A percentile compares a stretch with the other conserved stretches of the same genome.
phyloP scores from a whole-genome alignment of 257 asterid species.

The Nemophila menziesii region DNA sequence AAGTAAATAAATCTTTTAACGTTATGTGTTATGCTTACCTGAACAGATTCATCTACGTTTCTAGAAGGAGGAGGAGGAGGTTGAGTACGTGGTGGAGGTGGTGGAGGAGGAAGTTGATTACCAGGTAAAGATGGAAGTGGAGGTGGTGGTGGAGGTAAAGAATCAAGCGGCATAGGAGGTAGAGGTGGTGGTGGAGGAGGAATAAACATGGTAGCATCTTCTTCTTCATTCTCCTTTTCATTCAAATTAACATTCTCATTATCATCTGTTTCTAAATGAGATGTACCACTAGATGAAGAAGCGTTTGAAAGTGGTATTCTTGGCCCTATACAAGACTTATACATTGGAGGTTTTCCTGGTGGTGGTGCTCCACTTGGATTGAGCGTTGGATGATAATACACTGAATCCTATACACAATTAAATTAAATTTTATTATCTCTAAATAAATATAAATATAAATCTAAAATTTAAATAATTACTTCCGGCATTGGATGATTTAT shows the following conservation, averaged over 20 bases:
- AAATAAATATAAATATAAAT: slow-evolving; percentile 15
- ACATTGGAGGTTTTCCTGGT: slow-evolving; percentile 98
- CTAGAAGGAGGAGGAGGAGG: slow-evolving; percentile 59
- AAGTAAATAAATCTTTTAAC: not conserved
- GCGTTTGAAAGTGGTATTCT: slow-evolving; percentile 68
- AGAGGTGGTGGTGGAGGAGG: slow-evolving; percentile 82
- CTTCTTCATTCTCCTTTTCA: too few relatives aligned
- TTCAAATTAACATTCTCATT: too few relatives aligned
- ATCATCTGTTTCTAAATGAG: slow-evolving; percentile 42
- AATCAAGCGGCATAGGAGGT: slow-evolving; percentile 80
- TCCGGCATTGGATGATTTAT: slow-evolving; percentile 74
- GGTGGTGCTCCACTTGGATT: slow-evolving; percentile 99
- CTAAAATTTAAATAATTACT: slow-evolving; percentile 28
- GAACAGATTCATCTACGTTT: slow-evolving; percentile 38
- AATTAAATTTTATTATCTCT: too few relatives aligned
- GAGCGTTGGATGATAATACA: slow-evolving; percentile 88
- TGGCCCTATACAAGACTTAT: slow-evolving; percentile 65
- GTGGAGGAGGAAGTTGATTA: slow-evolving; percentile 40
- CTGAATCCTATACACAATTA: slow-evolving; percentile 78
- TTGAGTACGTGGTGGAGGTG: slow-evolving; percentile 44
- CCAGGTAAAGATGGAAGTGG: slow-evolving; percentile 86
- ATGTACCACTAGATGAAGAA: slow-evolving; percentile 57
- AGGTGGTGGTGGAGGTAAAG: slow-evolving; percentile 53
- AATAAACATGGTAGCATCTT: slow-evolving; percentile 37
- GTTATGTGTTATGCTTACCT: slow-evolving; percentile 26